Conservation (phyloP, 2,329 filamentous ascomycete genomes). For the Didymella keratinophila region DNA sequence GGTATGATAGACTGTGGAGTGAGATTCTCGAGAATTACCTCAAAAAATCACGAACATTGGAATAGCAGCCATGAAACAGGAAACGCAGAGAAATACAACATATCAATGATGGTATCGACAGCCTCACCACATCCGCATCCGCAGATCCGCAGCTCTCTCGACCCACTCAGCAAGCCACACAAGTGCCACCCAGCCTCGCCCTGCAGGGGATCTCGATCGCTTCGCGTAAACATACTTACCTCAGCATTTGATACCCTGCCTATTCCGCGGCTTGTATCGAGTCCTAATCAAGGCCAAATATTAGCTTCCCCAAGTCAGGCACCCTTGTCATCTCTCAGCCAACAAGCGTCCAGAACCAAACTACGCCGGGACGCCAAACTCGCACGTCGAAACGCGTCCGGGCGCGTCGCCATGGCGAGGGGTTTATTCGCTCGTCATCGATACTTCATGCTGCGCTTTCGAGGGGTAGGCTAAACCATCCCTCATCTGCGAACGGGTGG, state of each 20-base stretch:
- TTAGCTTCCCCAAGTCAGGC: constrained; percentile 1
- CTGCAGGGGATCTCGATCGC: not conserved
- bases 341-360: constrained; percentile 3
- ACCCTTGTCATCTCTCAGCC: constrained; percentile 5
- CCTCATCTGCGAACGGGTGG: constrained; percentile 1
- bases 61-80: not conserved
- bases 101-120: not conserved
- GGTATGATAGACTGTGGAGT: not conserved
- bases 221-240: not conserved
- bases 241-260: not conserved
- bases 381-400: constrained; percentile 24
- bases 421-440: constrained; percentile 15
- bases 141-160: not conserved
- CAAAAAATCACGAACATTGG: not conserved
- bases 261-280: not conserved
- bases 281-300: constrained; percentile 1
- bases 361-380: constrained; percentile 15
- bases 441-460: not conserved
- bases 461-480: not conserved
- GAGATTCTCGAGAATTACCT: not conserved
- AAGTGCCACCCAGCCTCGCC: constrained; percentile 6
- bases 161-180: constrained; percentile 1
- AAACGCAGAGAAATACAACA: not conserved
- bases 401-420: constrained; percentile 20
- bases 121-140: not conserved